Base-by-base conservation (phyloP, 257 asterid species). In the Ophiorrhiza pumila region DNA sequence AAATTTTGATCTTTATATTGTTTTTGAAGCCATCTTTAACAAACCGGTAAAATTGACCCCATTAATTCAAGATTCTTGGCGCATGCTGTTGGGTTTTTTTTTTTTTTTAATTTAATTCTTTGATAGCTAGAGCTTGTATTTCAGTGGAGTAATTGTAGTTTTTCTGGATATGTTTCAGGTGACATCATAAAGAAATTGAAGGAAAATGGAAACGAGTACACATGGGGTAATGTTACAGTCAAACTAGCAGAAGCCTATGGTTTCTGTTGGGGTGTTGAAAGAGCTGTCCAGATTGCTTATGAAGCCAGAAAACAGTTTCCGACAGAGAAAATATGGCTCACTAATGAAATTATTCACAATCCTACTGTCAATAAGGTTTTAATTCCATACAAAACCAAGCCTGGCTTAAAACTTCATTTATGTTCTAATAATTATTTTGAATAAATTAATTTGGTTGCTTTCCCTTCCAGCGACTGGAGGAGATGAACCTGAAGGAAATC, bases 221-320 rank as follows among this genome's bases (percentile, higher is more conserved):
- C 93, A 12, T 94, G 97, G 95, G 98, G 98, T 72, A 81, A 89
- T 83, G 97, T 95, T 34, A 95, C 97, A 0, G 91, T 95, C 39
- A 90, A 85, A 84, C 97, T 95, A 78, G 99, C 99, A 2, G 99
- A 91, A 80, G 74, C 98, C 49, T 92, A 90, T 86, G 99, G 98
- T 41, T 90, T 95, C 58, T 95, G 99, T 87, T 92, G 97, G 98
- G 99, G 99, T 1, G 99, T 92, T n/a, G 97, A 95, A 83, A 89
- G 99, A 46, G 99, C 99, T 42, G 96, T 95, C 70, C 98, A 95
- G 90, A 95, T 95, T 73, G 99, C 96, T 41, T 95, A 95, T 79
- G 99, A 95, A 79, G 96, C 98, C 50, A 85, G 98, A 74, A 89
- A 85, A 50, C 99, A 91, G 84, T 95, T 90, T 73, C 98, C 93